phyloP scores from a whole-genome alignment of 352 stramenopile genomes.

The Saprolegnia diclina region DNA sequence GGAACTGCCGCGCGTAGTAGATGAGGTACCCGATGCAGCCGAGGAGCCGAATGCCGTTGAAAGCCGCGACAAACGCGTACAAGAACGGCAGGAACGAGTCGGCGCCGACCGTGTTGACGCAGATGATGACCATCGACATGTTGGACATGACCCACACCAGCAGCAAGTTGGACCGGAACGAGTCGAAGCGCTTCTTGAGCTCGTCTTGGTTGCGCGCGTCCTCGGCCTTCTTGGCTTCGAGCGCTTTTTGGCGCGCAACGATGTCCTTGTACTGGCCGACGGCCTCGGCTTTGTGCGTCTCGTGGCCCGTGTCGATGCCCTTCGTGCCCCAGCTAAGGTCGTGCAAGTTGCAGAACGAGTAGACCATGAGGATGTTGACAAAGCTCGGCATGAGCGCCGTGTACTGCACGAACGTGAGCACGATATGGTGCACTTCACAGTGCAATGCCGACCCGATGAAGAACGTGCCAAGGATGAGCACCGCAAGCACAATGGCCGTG shows the following conservation, averaged over 20 bases:
- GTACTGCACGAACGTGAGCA: constrained; percentile 85
- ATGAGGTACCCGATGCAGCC: constrained; percentile 67
- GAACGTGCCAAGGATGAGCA: constrained; percentile 72
- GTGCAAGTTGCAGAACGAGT: constrained; percentile 87
- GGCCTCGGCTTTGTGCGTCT: constrained; percentile 46
- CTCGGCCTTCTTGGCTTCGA: constrained; percentile 64
- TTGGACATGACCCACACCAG: constrained; percentile 78
- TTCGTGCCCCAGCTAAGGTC: constrained; percentile 85
- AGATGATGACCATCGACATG: constrained; percentile 66
- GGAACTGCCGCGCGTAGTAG: constrained; percentile 34
- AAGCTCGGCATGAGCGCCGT: constrained; percentile 81
- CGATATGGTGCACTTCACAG: constrained; percentile 75
- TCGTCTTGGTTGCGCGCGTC: constrained; percentile 49
- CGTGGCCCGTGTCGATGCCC: constrained; percentile 36
- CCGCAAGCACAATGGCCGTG: constrained; percentile 50
- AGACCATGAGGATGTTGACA: constrained; percentile 87
- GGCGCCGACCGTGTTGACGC: constrained; percentile 56
- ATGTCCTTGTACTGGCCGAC: constrained; percentile 83
- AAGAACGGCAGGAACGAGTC: constrained; percentile 59
- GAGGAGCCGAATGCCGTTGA: constrained; percentile 61
- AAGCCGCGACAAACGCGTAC: constrained; percentile 57
- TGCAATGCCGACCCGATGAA: constrained; percentile 77
- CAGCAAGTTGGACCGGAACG: constrained; percentile 79
- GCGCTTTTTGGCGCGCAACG: constrained; percentile 59
- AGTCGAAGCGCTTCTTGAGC: constrained; percentile 72